Conservation (phyloP, 257 asterid species). For the Gynochthodes officinalis region DNA sequence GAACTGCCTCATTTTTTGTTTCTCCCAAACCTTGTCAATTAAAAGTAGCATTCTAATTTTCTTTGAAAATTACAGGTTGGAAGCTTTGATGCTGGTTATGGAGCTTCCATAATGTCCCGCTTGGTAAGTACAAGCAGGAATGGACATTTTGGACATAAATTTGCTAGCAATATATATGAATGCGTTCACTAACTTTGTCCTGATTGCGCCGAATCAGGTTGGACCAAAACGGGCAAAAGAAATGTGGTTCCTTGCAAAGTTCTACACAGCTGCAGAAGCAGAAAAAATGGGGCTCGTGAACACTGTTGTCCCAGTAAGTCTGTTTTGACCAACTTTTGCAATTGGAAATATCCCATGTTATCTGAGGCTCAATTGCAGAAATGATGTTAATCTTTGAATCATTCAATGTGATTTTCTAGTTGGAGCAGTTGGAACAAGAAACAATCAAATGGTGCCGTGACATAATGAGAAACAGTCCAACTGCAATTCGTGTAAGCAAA, state of each 20-base stretch:
- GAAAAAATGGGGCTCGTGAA: conserved; percentile 96
- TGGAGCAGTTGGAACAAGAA: conserved; percentile 78
- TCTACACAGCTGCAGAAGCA: conserved; percentile 82
- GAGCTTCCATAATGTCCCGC: conserved; percentile 88
- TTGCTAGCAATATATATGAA: background rate
- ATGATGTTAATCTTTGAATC: background rate
- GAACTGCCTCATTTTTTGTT: too few relatives aligned
- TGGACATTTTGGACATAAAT: background rate
- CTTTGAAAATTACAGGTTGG: conserved; percentile 58
- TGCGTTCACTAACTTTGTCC: background rate
- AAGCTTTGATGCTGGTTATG: conserved; percentile 98
- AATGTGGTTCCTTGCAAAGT: conserved; percentile 87
- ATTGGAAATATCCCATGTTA: background rate
- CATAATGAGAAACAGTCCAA: conserved; percentile 87
- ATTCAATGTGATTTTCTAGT: conserved; percentile 25
- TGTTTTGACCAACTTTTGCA: too few relatives aligned
- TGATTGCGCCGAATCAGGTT: conserved; percentile 33
- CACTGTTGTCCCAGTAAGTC: conserved; percentile 80
- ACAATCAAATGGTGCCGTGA: conserved; percentile 91
- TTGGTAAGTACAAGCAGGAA: conserved; percentile 40
- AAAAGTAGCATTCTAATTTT: background rate
- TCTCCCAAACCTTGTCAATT: too few relatives aligned
- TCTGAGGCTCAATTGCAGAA: background rate
- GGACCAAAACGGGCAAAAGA: conserved; percentile 92
- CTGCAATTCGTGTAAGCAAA: conserved; percentile 77